Percentiles rank a stretch among this genome's conserved stretches.
phyloP scores from a whole-genome alignment of 225 moss, liverwort and hornwort species.

The Bryoerythrophyllum caledonicum region DNA sequence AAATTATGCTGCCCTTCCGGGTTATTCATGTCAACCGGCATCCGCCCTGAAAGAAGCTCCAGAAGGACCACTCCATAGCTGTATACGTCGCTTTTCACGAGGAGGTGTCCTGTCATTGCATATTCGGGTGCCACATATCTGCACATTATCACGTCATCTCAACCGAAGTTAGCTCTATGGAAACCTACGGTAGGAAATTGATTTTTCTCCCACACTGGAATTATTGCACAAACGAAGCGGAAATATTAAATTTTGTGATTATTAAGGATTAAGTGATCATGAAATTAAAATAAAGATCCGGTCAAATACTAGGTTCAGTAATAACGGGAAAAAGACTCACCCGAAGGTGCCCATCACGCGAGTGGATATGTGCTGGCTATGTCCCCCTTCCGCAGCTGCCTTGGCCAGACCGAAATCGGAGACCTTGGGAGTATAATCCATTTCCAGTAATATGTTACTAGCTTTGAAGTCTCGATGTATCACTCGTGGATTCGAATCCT shows the following conservation, averaged over 20 bases:
- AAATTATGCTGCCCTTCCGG: constrained; percentile 55
- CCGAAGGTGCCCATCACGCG: constrained; percentile 65
- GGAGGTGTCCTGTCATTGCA: constrained; percentile 66
- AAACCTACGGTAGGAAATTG: neutral
- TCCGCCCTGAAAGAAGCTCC: constrained; percentile 58
- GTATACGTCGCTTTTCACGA: constrained; percentile 68
- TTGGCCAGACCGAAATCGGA: constrained; percentile 68
- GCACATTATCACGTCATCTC: constrained; percentile 5
- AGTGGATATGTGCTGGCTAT: constrained; percentile 56
- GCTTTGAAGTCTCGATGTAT: constrained; percentile 66
- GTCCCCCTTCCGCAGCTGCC: constrained; percentile 53
- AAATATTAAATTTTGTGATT: neutral
- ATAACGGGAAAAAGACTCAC: constrained; percentile 33
- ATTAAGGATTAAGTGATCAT: neutral
- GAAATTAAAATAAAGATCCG: neutral
- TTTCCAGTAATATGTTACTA: constrained; percentile 60
- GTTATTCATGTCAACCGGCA: constrained; percentile 49
- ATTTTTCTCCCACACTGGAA: neutral
- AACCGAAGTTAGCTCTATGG: neutral
- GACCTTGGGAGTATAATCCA: constrained; percentile 58
- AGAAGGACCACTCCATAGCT: constrained; percentile 69
- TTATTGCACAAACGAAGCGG: neutral
- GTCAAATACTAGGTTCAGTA: neutral
- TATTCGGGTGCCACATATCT: constrained; percentile 71
- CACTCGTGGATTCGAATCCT: constrained; percentile 60